Base-by-base conservation (phyloP, 2,329 filamentous ascomycete genomes). In the Colletotrichum liaoningense region DNA sequence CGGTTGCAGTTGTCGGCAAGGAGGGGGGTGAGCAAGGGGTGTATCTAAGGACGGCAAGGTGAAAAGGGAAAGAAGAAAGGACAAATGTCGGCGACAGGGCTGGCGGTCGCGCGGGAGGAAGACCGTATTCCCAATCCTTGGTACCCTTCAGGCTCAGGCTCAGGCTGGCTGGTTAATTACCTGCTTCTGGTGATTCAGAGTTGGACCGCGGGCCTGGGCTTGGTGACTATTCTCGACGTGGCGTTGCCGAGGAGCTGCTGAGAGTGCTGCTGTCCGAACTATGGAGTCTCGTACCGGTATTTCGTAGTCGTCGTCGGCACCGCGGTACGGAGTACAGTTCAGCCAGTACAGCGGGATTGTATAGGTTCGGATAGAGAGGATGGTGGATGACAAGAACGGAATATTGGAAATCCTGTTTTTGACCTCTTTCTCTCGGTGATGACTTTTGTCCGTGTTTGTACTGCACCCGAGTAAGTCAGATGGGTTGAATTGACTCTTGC, bases 141-240 rank as follows among this genome's bases (percentile, higher is more conserved):
- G 46, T 35, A n/a, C 54, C 22, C 14, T 56, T 28, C 22, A 9
- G 54, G 22, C 54, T 26, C 22, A 16, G 54, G 22, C 54, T 49
- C 19, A n/a, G 42, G 46, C 33, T 63, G 65, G 28, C 55, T 11
- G 42, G 14, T 49, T n/a, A n/a, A 57, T 57, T 57, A 57, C 55
- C 55, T 33, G 55, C 55, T 60, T 54, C 56, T 67, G 38, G 65
- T 19, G 33, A 19, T 12, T 19, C 28, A 12, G 56, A 35, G 30
- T 22, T 12, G 56, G 59, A 49, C 59, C 59, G 59, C 9, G 19
- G 59, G 59, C 42, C 59, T 33, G 38, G 59, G 42, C 59, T 56
- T 56, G 67, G 65, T 69, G 49, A 54, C 66, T 72, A 69, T 64
- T 72, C 59, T 63, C 22, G 59, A 69, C 69, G 69, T 72, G 69